Percentiles rank a stretch among this genome's conserved stretches.
phyloP scores from a whole-genome alignment of 805 yeast species.

The Saturnispora halmiae region DNA sequence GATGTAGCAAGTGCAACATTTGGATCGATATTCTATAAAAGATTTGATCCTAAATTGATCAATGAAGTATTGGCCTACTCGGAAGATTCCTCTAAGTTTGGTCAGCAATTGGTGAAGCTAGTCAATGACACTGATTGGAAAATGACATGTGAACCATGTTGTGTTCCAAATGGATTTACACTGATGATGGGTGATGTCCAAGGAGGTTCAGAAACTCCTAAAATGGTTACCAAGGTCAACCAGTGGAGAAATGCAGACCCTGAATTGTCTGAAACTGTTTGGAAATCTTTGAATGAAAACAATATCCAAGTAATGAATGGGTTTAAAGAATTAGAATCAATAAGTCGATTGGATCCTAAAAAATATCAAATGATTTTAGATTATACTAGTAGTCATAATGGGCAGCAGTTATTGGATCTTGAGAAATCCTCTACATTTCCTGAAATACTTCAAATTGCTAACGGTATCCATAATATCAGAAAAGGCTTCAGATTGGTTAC shows the following conservation, averaged over 20 bases:
- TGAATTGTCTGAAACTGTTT: constrained; percentile 42
- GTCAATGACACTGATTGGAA: constrained; percentile 50
- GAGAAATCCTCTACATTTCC: too few relatives aligned
- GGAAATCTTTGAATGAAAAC: constrained; percentile 44
- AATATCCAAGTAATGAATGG: constrained; percentile 49
- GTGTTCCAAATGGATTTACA: constrained; percentile 59
- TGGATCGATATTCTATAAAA: constrained; percentile 75
- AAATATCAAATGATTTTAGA: constrained; percentile 29
- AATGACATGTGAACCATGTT: constrained; percentile 43
- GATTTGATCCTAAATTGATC: constrained; percentile 57
- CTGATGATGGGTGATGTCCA: constrained; percentile 88
- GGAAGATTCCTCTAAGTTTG: constrained; percentile 1
- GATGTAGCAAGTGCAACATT: constrained; percentile 94
- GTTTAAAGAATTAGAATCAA: constrained; percentile 33
- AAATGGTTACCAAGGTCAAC: constrained; percentile 67
- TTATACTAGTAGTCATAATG: constrained; percentile 14
- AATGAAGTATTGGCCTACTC: constrained; percentile 18
- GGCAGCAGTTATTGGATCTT: constrained; percentile 3
- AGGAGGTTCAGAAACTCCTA: constrained; percentile 93
- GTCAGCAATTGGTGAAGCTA: constrained; percentile 25
- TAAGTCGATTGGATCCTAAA: constrained; percentile 26
- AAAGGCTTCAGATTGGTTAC: constrained; percentile 52
- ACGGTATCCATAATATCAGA: constrained; percentile 45
- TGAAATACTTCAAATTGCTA: constrained; percentile 29
- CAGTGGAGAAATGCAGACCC: constrained; percentile 55